Evolutionary conservation across 164 flowering plant genomes (phyloP).

Genomic region (Vitis labrusca): DNA sequence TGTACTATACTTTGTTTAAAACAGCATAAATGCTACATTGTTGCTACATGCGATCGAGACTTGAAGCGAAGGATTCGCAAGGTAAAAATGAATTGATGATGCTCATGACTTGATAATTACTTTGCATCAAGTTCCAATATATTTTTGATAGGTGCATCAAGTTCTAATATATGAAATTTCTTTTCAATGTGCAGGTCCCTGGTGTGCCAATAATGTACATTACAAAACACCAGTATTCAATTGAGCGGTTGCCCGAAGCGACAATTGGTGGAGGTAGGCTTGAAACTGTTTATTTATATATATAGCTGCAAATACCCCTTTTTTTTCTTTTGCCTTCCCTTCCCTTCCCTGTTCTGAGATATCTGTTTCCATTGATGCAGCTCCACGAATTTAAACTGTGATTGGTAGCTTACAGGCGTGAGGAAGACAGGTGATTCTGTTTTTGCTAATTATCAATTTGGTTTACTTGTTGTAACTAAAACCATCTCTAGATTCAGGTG

Average conservation of each 20-base stretch:
- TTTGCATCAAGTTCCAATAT: too few relatives aligned
- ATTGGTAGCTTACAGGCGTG: background rate
- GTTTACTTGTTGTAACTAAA: too few relatives aligned
- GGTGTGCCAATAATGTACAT: conserved; percentile 99
- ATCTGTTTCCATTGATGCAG: conserved; percentile 30
- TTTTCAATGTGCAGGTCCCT: conserved; percentile 56
- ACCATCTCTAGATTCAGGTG: too few relatives aligned
- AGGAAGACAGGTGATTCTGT: too few relatives aligned
- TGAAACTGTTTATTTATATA: background rate
- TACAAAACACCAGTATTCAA: conserved; percentile 78
- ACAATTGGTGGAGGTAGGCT: conserved; percentile 92
- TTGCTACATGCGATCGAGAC: conserved; percentile 98
- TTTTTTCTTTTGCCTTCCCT: background rate
- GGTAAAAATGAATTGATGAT: conserved; percentile 39
- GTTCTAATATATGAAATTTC: background rate
- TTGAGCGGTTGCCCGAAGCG: conserved; percentile 96
- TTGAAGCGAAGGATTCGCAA: conserved; percentile 92
- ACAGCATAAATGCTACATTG: conserved; percentile 96
- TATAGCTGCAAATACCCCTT: background rate
- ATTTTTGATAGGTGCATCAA: too few relatives aligned
- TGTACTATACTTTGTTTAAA: conserved; percentile 10
- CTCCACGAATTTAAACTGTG: conserved; percentile 56
- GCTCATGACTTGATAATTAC: too few relatives aligned
- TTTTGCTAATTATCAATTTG: too few relatives aligned
- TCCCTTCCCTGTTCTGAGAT: background rate